Percentiles rank a stretch among this genome's conserved stretches.
These are phyloP conservation scores for Phytomonas sp. DNA, from an alignment of 208 protist species.

Conservation along the genomic window DNA sequence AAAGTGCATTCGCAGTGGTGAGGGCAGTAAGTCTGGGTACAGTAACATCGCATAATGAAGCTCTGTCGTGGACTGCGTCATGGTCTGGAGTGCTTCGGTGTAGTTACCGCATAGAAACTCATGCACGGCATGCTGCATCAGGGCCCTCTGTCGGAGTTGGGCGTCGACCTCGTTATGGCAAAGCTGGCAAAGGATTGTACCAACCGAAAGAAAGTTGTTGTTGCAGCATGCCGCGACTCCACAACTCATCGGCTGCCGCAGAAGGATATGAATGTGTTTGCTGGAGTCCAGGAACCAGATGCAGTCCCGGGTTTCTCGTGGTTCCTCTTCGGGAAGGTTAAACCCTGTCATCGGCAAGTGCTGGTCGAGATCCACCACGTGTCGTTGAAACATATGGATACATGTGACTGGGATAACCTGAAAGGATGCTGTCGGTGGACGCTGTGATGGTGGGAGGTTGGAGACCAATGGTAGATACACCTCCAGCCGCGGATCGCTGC, in stretches of 20 bases:
- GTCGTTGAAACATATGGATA: conserved; percentile 23
- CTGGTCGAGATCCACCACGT: conserved; percentile 43
- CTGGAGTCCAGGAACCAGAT: conserved; percentile 21
- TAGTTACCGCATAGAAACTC: conserved; percentile 18
- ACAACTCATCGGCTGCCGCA: conserved; percentile 6
- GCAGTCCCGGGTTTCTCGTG: conserved; percentile 4
- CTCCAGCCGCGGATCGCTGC: conserved; percentile 24
- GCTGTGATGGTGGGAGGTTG: conserved; percentile 10
- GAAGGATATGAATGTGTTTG: conserved; percentile 30
- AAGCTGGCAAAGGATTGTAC: conserved; percentile 39
- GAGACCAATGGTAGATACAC: conserved; percentile 52
- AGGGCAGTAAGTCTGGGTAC: conserved; percentile 19
- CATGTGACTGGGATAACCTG: conserved; percentile 14
- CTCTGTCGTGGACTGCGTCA: conserved; percentile 27
- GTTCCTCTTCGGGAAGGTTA: conserved; percentile 4
- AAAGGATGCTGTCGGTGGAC: conserved; percentile 9
- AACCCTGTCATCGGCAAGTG: conserved; percentile 19
- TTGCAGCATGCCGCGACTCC: not conserved
- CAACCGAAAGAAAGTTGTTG: not conserved
- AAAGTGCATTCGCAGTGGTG: not conserved
- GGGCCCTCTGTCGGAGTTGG: conserved; percentile 18
- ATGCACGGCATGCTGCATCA: conserved; percentile 30
- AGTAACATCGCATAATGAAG: conserved; percentile 38
- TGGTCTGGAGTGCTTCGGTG: conserved; percentile 28
- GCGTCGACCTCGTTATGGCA: conserved; percentile 37